Conservation (phyloP, 2,329 filamentous ascomycete genomes). For the Lasiodiplodia theobromae region DNA sequence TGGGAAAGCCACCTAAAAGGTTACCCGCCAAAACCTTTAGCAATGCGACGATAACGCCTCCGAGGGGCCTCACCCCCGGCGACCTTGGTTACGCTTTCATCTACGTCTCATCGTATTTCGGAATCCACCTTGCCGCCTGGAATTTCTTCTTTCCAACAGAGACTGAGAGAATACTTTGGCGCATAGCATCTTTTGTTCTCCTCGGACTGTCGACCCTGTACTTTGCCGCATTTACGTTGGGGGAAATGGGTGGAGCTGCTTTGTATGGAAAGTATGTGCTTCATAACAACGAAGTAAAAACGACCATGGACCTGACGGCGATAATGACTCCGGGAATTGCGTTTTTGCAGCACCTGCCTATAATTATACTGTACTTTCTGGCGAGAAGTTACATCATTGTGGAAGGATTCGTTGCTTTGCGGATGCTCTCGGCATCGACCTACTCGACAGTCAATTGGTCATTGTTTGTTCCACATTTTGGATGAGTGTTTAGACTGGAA, state of each 20-base stretch:
- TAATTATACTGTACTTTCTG: neutral
- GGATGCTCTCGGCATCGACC: neutral
- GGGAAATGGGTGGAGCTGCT: neutral
- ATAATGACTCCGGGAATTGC: neutral
- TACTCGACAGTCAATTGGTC: constrained; percentile 15
- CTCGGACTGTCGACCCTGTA: neutral
- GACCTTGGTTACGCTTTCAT: constrained; percentile 1
- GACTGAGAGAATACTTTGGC: constrained; percentile 32
- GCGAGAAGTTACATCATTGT: constrained; percentile 11
- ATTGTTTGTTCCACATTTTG: constrained; percentile 19
- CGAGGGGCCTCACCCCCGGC: neutral
- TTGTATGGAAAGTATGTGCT: constrained; percentile 1
- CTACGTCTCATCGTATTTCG: constrained; percentile 3
- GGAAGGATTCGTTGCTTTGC: constrained; percentile 4
- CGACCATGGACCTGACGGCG: neutral
- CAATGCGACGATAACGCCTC: neutral
- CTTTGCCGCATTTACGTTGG: neutral
- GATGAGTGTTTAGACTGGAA: neutral
- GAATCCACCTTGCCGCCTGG: constrained; percentile 33
- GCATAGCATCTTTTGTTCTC: constrained; percentile 18
- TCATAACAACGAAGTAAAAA: constrained; percentile 1
- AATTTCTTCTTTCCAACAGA: constrained; percentile 33
- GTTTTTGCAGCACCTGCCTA: neutral
- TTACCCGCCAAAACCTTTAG: neutral
- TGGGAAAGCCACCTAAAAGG: neutral